A percentile compares a stretch with the other conserved stretches of the same genome.
Conservation (phyloP, 1,139 yeast species). For the Magnusiomyces tetraspermus region DNA sequence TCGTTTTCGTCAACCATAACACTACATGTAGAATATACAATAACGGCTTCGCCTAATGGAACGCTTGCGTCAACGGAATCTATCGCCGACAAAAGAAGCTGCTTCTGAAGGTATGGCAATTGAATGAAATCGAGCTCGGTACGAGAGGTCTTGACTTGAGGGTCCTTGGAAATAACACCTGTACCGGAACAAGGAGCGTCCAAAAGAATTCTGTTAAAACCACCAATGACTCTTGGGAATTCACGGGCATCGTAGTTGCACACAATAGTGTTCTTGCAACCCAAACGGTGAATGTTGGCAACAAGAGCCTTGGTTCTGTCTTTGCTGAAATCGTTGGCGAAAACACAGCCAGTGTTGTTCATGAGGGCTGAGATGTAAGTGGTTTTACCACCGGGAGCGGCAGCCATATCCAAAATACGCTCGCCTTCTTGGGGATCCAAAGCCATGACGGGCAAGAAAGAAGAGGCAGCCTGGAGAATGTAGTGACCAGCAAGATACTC, state of each 20-base stretch:
- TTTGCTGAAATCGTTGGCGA: conserved; percentile 95
- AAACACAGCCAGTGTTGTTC: conserved; percentile 96
- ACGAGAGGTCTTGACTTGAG: conserved; percentile 85
- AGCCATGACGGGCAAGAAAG: conserved; percentile 96
- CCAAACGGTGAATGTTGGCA: conserved; percentile 95
- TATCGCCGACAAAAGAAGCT: conserved; percentile 83
- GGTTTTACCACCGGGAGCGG: conserved; percentile 99
- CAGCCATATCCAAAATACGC: conserved; percentile 96
- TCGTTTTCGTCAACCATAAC: conserved; percentile 98
- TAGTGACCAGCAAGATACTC: conserved; percentile 97
- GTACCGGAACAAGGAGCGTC: conserved; percentile 99
- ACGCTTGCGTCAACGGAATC: conserved; percentile 94
- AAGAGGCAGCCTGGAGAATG: conserved; percentile 96
- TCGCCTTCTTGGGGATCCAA: conserved; percentile 93
- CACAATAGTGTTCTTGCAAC: conserved; percentile 92
- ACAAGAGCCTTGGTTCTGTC: conserved; percentile 92
- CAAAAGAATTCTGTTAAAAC: conserved; percentile 85
- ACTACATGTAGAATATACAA: conserved; percentile 96
- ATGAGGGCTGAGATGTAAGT: conserved; percentile 91
- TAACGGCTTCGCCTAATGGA: conserved; percentile 73
- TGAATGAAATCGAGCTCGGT: conserved; percentile 95
- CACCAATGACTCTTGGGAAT: conserved; percentile 96
- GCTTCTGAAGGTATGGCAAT: conserved; percentile 94
- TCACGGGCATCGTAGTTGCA: conserved; percentile 98
- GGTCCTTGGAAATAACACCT: conserved; percentile 97